Evolutionary conservation across 306 rosid genomes (phyloP).

Genomic region (Prunus armeniaca): DNA sequence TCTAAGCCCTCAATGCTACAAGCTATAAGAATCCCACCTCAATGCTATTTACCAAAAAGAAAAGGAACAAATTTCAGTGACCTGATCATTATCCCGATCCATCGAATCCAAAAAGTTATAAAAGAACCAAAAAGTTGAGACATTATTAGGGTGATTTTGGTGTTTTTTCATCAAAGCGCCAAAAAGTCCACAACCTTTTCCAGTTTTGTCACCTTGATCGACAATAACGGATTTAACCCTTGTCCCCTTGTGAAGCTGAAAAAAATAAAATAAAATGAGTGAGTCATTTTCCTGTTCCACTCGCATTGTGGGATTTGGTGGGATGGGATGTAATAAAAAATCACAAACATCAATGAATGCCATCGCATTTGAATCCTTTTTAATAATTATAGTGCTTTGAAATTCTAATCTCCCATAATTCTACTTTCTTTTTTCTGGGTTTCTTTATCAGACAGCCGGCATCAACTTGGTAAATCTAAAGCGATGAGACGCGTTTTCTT

Average conservation of each 20-base stretch:
- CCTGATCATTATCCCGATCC: conserved; percentile 21
- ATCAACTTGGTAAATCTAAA: conserved; percentile 7
- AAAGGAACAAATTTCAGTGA: conserved; percentile 22
- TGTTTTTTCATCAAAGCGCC: conserved; percentile 10
- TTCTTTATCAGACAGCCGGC: conserved; percentile 30
- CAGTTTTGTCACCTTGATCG: conserved; percentile 26
- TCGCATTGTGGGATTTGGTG: not conserved
- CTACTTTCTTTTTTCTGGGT: not conserved
- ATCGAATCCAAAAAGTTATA: conserved; percentile 20
- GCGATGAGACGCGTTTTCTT: not conserved
- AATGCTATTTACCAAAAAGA: no score
- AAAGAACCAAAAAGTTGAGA: conserved; percentile 18
- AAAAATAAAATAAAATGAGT: not conserved
- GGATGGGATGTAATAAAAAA: not conserved
- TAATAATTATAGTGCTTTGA: conserved; percentile 38
- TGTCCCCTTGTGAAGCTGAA: conserved; percentile 27
- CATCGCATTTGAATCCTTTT: not conserved
- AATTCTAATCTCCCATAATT: conserved; percentile 31
- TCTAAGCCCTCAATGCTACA: no score
- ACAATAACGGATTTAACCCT: conserved; percentile 21
- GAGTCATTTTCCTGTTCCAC: not conserved
- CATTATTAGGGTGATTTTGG: conserved; percentile 31
- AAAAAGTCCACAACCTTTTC: conserved; percentile 37
- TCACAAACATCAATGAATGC: not conserved
- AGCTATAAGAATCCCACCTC: no score